phyloP scores from a whole-genome alignment of 495 filamentous ascomycete genomes.

The Aspergillus coremiiformis region DNA sequence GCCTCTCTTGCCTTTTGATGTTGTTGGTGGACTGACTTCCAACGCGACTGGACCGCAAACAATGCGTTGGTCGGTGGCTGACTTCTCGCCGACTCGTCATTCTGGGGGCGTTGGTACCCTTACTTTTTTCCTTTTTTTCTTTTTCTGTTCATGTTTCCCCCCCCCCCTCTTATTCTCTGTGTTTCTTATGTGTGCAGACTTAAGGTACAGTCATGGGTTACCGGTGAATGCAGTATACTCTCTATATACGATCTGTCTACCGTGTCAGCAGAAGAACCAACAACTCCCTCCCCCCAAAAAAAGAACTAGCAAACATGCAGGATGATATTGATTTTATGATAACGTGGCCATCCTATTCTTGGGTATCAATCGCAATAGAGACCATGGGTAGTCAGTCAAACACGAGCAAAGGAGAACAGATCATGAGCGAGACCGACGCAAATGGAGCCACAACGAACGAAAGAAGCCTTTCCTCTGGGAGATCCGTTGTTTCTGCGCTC shows the following conservation, averaged over 20 bases:
- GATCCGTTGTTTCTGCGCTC: neutral
- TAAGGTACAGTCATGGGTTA: neutral
- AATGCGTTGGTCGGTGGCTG: neutral
- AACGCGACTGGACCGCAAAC: neutral
- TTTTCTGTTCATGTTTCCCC: slow-evolving; percentile 3
- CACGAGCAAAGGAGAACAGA: neutral
- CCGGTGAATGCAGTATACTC: neutral
- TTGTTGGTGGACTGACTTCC: neutral
- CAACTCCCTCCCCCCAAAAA: no score
- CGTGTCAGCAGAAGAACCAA: neutral
- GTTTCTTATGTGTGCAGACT: neutral
- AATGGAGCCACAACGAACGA: slow-evolving; percentile 2
- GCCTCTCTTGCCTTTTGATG: neutral
- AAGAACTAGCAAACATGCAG: neutral
- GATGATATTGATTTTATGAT: no score
- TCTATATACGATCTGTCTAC: neutral
- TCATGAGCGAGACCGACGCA: neutral
- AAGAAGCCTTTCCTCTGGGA: neutral
- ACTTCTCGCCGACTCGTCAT: no score
- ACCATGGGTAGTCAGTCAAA: neutral
- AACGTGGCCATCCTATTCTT: neutral
- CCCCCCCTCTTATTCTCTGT: slow-evolving; percentile 1
- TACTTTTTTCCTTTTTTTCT: slow-evolving; percentile 6
- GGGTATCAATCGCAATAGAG: neutral
- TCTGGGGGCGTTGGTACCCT: neutral